Evolutionary conservation across 1,139 yeast species (phyloP).

Genomic region (Hemisphaericaspora xylanilytica): DNA sequence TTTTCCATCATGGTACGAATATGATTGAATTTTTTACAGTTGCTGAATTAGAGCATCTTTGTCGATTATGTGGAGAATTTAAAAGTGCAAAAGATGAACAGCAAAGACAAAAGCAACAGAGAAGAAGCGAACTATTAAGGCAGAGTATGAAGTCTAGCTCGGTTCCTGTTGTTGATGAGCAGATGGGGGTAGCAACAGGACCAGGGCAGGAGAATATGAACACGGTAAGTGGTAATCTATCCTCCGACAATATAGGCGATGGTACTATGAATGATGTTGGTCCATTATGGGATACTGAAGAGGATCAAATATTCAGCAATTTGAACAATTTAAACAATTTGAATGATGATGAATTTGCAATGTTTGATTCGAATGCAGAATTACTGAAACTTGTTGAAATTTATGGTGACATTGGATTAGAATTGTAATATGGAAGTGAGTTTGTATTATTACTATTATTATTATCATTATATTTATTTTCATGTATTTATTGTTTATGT

Average conservation of each 20-base stretch:
- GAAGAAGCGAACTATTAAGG: neutral
- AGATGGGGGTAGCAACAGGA: neutral
- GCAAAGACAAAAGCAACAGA: slow-evolving; percentile 17
- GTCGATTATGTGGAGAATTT: slow-evolving; percentile 42
- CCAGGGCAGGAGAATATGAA: too few relatives aligned
- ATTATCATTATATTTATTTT: neutral
- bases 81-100: slow-evolving; percentile 39
- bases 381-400: slow-evolving; percentile 37
- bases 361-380: slow-evolving; percentile 31
- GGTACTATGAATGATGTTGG: neutral
- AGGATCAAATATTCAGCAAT: slow-evolving; percentile 12
- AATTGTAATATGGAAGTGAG: slow-evolving; percentile 1
- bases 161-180: neutral
- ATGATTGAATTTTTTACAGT: slow-evolving; percentile 40
- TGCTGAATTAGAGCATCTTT: slow-evolving; percentile 36
- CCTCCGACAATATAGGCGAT: neutral
- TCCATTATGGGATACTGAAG: slow-evolving; percentile 6
- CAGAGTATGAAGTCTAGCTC: neutral
- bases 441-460: neutral
- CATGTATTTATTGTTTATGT: neutral
- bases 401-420: slow-evolving; percentile 34
- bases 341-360: slow-evolving; percentile 14
- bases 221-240: neutral
- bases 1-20: slow-evolving; percentile 40
- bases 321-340: slow-evolving; percentile 15